Evolutionary conservation across 306 rosid species (phyloP).

Genomic region (Castanea crenata): DNA sequence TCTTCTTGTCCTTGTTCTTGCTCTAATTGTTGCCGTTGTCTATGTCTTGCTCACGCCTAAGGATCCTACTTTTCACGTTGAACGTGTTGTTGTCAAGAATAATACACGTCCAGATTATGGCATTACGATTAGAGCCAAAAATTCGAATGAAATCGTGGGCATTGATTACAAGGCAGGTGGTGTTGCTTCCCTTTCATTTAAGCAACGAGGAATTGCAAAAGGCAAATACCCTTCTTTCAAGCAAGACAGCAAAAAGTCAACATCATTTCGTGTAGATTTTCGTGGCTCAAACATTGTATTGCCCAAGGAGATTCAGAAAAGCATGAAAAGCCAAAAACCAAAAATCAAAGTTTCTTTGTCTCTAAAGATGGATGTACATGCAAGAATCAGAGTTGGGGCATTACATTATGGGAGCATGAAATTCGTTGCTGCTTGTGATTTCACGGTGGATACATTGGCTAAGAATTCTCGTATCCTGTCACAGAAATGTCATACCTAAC

Average conservation of each 20-base stretch:
- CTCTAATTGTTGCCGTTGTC: conserved; percentile 19
- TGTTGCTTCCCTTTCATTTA: conserved; percentile 28
- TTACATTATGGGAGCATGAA: conserved; percentile 21
- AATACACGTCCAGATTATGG: conserved; percentile 4
- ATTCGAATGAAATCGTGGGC: conserved; percentile 27
- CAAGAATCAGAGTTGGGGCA: conserved; percentile 20
- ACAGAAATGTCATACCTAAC: conserved; percentile 39
- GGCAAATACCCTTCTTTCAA: conserved; percentile 35
- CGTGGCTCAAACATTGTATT: conserved; percentile 15
- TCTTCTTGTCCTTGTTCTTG: conserved; percentile 11
- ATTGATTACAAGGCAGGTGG: conserved; percentile 44
- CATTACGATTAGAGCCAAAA: conserved; percentile 25
- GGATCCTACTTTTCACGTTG: conserved; percentile 35
- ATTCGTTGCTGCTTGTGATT: conserved; percentile 32
- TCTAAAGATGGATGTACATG: conserved; percentile 27
- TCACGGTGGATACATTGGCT: conserved; percentile 44
- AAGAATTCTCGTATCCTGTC: conserved; percentile 33
- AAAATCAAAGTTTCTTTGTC: conserved; percentile 21
- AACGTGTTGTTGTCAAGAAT: conserved; percentile 12
- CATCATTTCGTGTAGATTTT: conserved; percentile 1
- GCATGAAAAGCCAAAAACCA: conserved; percentile 3
- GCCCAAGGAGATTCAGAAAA: conserved; percentile 33
- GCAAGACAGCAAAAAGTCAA: conserved; percentile 15
- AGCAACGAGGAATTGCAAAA: conserved; percentile 23
- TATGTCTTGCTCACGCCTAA: conserved; percentile 11